These are phyloP conservation scores for Aspergillus vadensis DNA, from an alignment of 2,329 filamentous ascomycete genomes.

Conservation along the genomic window DNA sequence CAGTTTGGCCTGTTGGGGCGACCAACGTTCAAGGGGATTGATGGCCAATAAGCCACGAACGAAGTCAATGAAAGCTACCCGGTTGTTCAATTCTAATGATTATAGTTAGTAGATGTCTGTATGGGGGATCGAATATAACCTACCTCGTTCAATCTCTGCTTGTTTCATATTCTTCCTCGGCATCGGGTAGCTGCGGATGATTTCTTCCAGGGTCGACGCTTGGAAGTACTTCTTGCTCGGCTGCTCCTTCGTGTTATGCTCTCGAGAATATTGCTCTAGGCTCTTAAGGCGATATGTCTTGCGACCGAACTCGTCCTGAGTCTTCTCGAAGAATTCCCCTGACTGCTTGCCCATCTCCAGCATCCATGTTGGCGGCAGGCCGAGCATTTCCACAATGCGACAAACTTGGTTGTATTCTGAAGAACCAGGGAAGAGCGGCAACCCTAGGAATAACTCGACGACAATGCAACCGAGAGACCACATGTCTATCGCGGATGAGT, in stretches of 20 bases:
- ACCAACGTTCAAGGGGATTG: conserved; percentile 96
- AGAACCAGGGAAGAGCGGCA: conserved; percentile 93
- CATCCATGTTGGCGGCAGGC: conserved; percentile 97
- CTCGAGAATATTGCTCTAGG: conserved; percentile 96
- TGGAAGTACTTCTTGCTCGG: conserved; percentile 99
- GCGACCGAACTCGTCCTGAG: conserved; percentile 85
- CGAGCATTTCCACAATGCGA: conserved; percentile 96
- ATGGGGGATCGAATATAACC: not conserved
- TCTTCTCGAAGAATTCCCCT: conserved; percentile 95
- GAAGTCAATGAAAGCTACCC: conserved; percentile 96
- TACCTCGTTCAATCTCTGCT: conserved; percentile 94
- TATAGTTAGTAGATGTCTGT: conserved; percentile 21
- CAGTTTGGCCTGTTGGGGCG: conserved; percentile 92
- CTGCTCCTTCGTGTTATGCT: conserved; percentile 95
- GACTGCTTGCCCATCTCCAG: conserved; percentile 98
- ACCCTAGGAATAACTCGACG: conserved; percentile 91
- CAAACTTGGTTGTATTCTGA: conserved; percentile 99
- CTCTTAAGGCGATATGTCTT: conserved; percentile 90
- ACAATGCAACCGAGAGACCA: conserved; percentile 99
- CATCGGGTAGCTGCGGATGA: conserved; percentile 98
- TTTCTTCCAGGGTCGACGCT: conserved; percentile 88
- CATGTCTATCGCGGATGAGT: conserved; percentile 99
- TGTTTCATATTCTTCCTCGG: conserved; percentile 99
- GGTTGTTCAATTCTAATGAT: conserved; percentile 90
- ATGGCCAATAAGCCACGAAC: conserved; percentile 90